These are phyloP conservation scores for Phaeosphaeriaceae sp. DNA, from an alignment of 2,329 filamentous ascomycete species.

Conservation along the genomic window DNA sequence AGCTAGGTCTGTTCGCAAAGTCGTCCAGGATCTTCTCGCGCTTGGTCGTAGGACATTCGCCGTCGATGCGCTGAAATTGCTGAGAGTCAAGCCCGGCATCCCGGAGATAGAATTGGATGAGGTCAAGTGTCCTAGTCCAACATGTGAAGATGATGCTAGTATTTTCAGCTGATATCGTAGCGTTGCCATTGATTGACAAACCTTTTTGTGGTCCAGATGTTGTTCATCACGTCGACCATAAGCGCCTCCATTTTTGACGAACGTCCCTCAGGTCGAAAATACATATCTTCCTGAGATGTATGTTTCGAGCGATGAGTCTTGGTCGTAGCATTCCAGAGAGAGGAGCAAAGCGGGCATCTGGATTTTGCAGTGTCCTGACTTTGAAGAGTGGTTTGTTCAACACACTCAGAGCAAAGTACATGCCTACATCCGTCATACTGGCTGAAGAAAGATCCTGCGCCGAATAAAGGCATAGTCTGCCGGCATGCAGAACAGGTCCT, in stretches of 20 bases:
- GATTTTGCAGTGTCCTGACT: slow-evolving; percentile 7
- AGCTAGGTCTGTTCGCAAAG: slow-evolving; percentile 40
- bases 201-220: slow-evolving; percentile 39
- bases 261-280: slow-evolving; percentile 36
- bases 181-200: slow-evolving; percentile 1
- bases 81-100: background rate
- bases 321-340: slow-evolving; percentile 13
- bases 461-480: slow-evolving; percentile 31
- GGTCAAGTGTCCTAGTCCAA: slow-evolving; percentile 39
- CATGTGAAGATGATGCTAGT: slow-evolving; percentile 41
- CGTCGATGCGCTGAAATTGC: slow-evolving; percentile 54
- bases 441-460: slow-evolving; percentile 26
- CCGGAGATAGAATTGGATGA: slow-evolving; percentile 25
- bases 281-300: slow-evolving; percentile 27
- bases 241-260: slow-evolving; percentile 47
- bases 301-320: slow-evolving; percentile 2
- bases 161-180: background rate
- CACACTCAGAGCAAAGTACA: slow-evolving; percentile 44
- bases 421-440: slow-evolving; percentile 39
- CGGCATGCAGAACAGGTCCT: slow-evolving; percentile 40
- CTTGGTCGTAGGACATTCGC: slow-evolving; percentile 46
- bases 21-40: slow-evolving; percentile 50
- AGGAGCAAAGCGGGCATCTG: slow-evolving; percentile 32
- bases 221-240: slow-evolving; percentile 39
- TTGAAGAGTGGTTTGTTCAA: slow-evolving; percentile 28